Evolutionary conservation across 768 basidiomycete genomes (phyloP).

Genomic region (Gloeostereum incarnatum): DNA sequence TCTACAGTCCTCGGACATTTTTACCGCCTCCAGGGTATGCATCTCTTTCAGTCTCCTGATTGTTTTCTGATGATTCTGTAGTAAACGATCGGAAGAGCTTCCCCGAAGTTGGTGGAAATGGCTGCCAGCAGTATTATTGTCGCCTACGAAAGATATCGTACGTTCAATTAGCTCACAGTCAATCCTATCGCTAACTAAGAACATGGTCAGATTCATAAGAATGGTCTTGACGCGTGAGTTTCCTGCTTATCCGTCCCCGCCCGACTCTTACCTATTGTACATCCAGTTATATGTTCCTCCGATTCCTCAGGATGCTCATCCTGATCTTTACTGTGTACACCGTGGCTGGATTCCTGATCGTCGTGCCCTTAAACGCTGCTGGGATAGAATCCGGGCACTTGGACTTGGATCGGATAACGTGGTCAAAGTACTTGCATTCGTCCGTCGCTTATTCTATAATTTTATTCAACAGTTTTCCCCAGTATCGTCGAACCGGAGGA

Average conservation of each 20-base stretch:
- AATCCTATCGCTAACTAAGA: background rate
- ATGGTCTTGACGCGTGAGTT: conserved; percentile 62
- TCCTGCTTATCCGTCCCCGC: conserved; percentile 9
- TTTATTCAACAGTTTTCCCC: background rate
- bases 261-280: background rate
- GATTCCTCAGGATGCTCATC: conserved; percentile 57
- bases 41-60: conserved; percentile 1
- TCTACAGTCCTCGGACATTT: conserved; percentile 56
- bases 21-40: conserved; percentile 47
- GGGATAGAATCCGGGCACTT: conserved; percentile 22
- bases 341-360: conserved; percentile 49
- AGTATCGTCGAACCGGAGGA: conserved; percentile 25
- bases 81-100: conserved; percentile 34
- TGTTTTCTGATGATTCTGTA: conserved; percentile 9
- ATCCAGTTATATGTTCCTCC: conserved; percentile 42
- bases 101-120: conserved; percentile 39
- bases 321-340: conserved; percentile 46
- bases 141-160: conserved; percentile 37
- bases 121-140: conserved; percentile 34
- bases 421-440: conserved; percentile 35
- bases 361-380: conserved; percentile 47
- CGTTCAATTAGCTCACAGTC: conserved; percentile 9
- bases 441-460: background rate
- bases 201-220: conserved; percentile 36
- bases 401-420: conserved; percentile 36